Evolutionary conservation across 148 eudicot species (phyloP).

Genomic region (Vaccinium myrtillus): DNA sequence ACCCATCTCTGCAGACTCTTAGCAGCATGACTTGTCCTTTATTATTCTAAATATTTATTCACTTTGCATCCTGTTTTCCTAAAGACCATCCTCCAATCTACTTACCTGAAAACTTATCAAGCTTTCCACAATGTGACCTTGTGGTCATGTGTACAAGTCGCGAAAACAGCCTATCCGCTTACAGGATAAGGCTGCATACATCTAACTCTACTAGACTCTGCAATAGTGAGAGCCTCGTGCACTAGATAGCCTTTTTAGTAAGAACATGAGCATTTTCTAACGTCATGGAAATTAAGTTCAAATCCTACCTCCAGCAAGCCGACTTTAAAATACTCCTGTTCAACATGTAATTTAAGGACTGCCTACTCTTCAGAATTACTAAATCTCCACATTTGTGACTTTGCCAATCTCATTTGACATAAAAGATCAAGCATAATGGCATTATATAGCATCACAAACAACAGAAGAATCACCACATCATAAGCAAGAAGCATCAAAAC

Average conservation of each 20-base stretch:
- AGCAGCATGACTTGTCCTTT: background rate
- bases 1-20: background rate
- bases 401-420: background rate
- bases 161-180: too few species aligned
- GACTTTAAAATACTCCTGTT: background rate
- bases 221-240: too few species aligned
- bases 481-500: background rate
- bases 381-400: background rate
- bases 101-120: background rate
- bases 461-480: background rate
- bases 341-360: background rate
- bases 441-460: background rate
- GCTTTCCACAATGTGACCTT: too few species aligned
- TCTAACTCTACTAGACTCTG: too few species aligned
- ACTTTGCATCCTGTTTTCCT: background rate
- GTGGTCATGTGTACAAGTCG: too few species aligned
- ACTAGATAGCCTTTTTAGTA: too few species aligned
- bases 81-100: background rate
- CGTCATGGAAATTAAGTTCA: background rate
- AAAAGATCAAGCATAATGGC: background rate
- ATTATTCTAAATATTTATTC: background rate
- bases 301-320: background rate
- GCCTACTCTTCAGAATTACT: background rate
- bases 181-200: too few species aligned
- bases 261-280: background rate